A percentile compares a stretch with the other conserved stretches of the same genome.
Conservation (phyloP, 1,139 yeast genomes). For the Yamadazyma jaroonii region DNA sequence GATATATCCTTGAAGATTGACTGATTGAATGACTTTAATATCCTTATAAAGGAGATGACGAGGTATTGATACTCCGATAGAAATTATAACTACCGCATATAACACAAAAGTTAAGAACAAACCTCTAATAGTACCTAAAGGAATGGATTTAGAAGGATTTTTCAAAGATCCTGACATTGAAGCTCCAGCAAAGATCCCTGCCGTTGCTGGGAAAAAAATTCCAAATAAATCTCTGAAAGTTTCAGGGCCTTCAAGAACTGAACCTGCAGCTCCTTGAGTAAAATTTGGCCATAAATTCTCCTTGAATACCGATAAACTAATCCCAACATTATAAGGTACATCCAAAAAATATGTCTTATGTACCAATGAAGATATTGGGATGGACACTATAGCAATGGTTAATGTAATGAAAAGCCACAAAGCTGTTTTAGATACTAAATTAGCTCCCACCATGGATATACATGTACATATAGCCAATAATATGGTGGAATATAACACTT, state of each 20-base stretch:
- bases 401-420: slow-evolving; percentile 67
- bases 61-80: slow-evolving; percentile 79
- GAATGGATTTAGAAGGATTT: slow-evolving; percentile 84
- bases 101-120: slow-evolving; percentile 69
- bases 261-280: slow-evolving; percentile 91
- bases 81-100: slow-evolving; percentile 70
- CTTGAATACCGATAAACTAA: slow-evolving; percentile 60
- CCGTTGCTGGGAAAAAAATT: slow-evolving; percentile 95
- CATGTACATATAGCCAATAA: slow-evolving; percentile 71
- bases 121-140: slow-evolving; percentile 86
- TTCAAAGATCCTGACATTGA: slow-evolving; percentile 95
- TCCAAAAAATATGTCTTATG: slow-evolving; percentile 53
- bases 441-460: slow-evolving; percentile 80
- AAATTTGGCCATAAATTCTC: slow-evolving; percentile 74
- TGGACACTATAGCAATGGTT: slow-evolving; percentile 70
- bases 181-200: slow-evolving; percentile 98
- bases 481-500: slow-evolving; percentile 60
- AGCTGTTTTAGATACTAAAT: slow-evolving; percentile 82
- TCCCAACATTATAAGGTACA: slow-evolving; percentile 63
- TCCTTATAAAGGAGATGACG: slow-evolving; percentile 73
- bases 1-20: slow-evolving; percentile 65
- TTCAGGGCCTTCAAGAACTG: slow-evolving; percentile 61
- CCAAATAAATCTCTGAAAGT: slow-evolving; percentile 86
- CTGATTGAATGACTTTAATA: slow-evolving; percentile 79
- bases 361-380: slow-evolving; percentile 74